These are phyloP conservation scores for Paraconiothyrium brasiliense DNA, from an alignment of 2,329 filamentous ascomycete species.

Conservation along the genomic window DNA sequence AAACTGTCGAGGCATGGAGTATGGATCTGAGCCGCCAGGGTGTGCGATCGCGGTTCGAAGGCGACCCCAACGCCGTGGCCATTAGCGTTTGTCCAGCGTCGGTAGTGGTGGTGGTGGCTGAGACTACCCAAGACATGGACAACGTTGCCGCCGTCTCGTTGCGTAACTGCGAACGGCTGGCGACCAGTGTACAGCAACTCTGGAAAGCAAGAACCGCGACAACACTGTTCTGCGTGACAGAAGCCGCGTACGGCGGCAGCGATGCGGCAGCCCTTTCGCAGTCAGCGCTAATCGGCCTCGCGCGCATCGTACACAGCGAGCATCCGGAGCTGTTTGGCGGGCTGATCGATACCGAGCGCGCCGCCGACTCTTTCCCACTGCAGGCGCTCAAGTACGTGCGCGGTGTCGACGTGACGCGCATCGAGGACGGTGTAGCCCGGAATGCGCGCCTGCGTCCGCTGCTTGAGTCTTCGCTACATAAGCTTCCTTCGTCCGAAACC, in stretches of 20 bases:
- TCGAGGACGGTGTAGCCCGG: conserved; percentile 49
- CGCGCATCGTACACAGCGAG: conserved; percentile 51
- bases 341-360: conserved; percentile 46
- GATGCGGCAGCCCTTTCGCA: conserved; percentile 45
- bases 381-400: conserved; percentile 51
- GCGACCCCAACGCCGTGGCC: background rate
- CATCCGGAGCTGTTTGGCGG: conserved; percentile 52
- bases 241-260: background rate
- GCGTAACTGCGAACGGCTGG: background rate
- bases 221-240: background rate
- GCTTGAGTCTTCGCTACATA: conserved; percentile 18
- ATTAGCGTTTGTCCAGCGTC: background rate
- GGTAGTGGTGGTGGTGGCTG: background rate
- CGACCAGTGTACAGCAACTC: background rate
- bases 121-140: background rate
- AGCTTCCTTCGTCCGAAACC: conserved; percentile 25
- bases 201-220: background rate
- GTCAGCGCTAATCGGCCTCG: conserved; percentile 47
- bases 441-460: conserved; percentile 41
- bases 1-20: background rate
- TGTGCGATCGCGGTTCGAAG: background rate
- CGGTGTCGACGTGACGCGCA: conserved; percentile 48
- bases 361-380: conserved; percentile 39
- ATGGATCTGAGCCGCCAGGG: background rate
- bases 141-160: background rate